Percentiles rank a stretch among this genome's conserved stretches.
Conservation (phyloP, 306 rosid genomes). For the Cercis canadensis region DNA sequence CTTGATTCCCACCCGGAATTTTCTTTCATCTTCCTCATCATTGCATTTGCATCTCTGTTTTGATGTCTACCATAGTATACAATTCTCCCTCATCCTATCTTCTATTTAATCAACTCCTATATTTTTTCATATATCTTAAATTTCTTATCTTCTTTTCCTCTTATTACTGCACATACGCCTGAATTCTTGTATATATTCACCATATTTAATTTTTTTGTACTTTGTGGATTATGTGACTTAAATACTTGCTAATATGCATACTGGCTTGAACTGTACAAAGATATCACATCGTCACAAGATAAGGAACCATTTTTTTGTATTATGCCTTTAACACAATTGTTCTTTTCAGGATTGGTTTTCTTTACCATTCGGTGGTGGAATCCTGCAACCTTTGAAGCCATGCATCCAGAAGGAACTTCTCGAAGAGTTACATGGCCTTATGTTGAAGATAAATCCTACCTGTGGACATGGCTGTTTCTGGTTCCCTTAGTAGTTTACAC, state of each 20-base stretch:
- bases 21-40: background rate
- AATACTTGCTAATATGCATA: background rate
- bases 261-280: background rate
- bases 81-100: background rate
- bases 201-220: background rate
- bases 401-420: slow-evolving; percentile 76
- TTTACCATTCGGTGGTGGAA: slow-evolving; percentile 97
- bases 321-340: background rate
- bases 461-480: slow-evolving; percentile 83
- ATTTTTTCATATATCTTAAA: background rate
- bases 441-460: slow-evolving; percentile 68
- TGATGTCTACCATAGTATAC: background rate
- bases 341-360: slow-evolving; percentile 79
- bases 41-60: background rate
- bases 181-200: background rate
- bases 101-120: background rate
- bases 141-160: background rate
- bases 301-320: slow-evolving; percentile 10
- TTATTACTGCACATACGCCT: background rate
- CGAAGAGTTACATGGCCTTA: slow-evolving; percentile 84
- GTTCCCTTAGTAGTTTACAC: slow-evolving; percentile 84
- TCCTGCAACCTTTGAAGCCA: slow-evolving; percentile 74
- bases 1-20: no score
- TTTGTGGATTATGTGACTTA: background rate
- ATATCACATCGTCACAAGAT: background rate